A percentile compares a stretch with the other conserved stretches of the same genome.
Evolutionary conservation across 1,139 yeast species (phyloP).

Genomic region (Geotrichum europaeum): DNA sequence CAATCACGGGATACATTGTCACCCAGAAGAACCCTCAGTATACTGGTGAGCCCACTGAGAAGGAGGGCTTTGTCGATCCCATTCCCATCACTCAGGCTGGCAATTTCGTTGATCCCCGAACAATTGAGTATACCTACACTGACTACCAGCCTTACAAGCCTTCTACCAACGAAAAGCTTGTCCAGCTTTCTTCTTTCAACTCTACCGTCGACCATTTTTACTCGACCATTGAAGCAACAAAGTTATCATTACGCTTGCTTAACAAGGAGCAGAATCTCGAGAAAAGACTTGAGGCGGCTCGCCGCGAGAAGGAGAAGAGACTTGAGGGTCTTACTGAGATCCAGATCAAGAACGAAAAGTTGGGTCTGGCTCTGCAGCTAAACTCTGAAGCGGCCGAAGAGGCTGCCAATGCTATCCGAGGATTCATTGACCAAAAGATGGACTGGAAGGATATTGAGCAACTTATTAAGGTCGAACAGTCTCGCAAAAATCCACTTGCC

Average conservation of each 20-base stretch:
- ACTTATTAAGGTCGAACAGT: conserved; percentile 62
- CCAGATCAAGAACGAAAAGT: conserved; percentile 57
- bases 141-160: conserved; percentile 87
- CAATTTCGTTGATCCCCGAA: conserved; percentile 30
- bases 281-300: conserved; percentile 68
- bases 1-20: conserved; percentile 57
- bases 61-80: conserved; percentile 16
- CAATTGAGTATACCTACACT: conserved; percentile 52
- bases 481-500: conserved; percentile 61
- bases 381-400: conserved; percentile 68
- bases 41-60: conserved; percentile 35
- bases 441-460: conserved; percentile 91
- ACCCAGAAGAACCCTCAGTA: conserved; percentile 53
- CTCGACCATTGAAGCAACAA: conserved; percentile 78
- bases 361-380: conserved; percentile 68
- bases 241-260: conserved; percentile 64
- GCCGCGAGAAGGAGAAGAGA: conserved; percentile 64
- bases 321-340: conserved; percentile 60
- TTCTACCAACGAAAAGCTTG: conserved; percentile 23
- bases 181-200: conserved; percentile 55
- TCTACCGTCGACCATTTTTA: conserved; percentile 77
- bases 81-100: conserved; percentile 26
- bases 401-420: conserved; percentile 62
- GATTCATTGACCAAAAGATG: conserved; percentile 73
- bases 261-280: conserved; percentile 71